These are phyloP conservation scores for Diplodia sapinea DNA, from an alignment of 2,329 filamentous ascomycete species.

Conservation along the genomic window DNA sequence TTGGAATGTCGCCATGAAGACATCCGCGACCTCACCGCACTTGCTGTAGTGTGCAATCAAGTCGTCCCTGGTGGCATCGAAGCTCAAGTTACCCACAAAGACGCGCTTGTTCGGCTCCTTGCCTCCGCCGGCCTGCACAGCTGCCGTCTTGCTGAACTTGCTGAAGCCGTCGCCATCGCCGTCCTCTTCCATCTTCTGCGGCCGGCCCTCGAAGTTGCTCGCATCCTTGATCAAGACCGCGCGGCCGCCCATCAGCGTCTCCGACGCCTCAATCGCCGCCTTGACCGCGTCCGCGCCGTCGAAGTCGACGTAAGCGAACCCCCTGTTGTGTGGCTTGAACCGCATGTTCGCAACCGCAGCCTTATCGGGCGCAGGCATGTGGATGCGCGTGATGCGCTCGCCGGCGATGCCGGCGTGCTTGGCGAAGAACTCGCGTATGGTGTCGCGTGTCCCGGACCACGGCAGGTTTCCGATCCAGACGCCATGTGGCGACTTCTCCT, in stretches of 20 bases:
- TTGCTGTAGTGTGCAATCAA: constrained; percentile 80
- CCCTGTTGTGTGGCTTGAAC: constrained; percentile 74
- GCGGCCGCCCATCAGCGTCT: constrained; percentile 76
- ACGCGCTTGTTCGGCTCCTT: constrained; percentile 78
- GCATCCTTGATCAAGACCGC: constrained; percentile 92
- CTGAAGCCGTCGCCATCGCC: constrained; percentile 44
- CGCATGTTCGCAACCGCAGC: constrained; percentile 48
- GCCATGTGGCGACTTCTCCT: constrained; percentile 75
- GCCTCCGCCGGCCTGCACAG: constrained; percentile 35
- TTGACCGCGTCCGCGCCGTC: constrained; percentile 69
- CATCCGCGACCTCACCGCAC: constrained; percentile 81
- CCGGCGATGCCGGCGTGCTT: constrained; percentile 65
- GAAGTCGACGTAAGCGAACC: constrained; percentile 97
- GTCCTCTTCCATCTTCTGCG: constrained; percentile 64
- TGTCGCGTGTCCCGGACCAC: constrained; percentile 76
- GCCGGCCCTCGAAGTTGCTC: constrained; percentile 88
- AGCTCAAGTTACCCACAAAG: constrained; percentile 72
- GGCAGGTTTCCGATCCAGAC: constrained; percentile 96
- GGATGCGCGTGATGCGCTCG: constrained; percentile 79
- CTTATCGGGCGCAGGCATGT: constrained; percentile 68
- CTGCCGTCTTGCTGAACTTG: constrained; percentile 28
- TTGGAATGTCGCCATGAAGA: constrained; percentile 93
- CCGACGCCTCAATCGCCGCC: constrained; percentile 83
- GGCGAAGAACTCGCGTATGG: constrained; percentile 80
- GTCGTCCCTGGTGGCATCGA: constrained; percentile 71